Evolutionary conservation across 257 asterid species (phyloP).

Genomic region (Nicotiana obtusifolia): DNA sequence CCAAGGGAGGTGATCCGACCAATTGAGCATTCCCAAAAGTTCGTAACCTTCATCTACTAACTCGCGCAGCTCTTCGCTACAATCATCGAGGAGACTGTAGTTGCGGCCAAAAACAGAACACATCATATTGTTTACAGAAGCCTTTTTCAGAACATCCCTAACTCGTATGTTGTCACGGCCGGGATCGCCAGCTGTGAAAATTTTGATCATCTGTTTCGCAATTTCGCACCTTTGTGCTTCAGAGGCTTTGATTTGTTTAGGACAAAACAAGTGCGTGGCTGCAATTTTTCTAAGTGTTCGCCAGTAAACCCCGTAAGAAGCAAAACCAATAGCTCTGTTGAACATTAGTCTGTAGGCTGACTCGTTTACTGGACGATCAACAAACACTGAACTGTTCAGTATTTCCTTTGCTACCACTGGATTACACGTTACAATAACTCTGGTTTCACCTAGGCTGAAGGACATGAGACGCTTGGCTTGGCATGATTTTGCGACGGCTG

Average conservation of each 20-base stretch:
- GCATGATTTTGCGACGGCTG: constrained; percentile 24
- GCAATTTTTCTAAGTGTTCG: constrained; percentile 61
- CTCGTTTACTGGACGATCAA: constrained; percentile 64
- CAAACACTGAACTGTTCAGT: constrained; percentile 38
- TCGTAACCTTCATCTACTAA: constrained; percentile 66
- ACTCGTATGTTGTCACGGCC: neutral
- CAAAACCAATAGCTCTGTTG: constrained; percentile 68
- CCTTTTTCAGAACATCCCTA: constrained; percentile 36
- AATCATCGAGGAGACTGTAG: constrained; percentile 22
- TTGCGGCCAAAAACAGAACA: constrained; percentile 52
- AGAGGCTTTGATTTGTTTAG: constrained; percentile 42
- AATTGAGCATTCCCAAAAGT: constrained; percentile 53
- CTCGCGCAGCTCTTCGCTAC: constrained; percentile 26
- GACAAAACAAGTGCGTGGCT: constrained; percentile 52
- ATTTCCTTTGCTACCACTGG: constrained; percentile 45
- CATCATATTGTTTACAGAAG: constrained; percentile 48
- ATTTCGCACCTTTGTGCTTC: constrained; percentile 22
- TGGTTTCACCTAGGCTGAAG: constrained; percentile 61
- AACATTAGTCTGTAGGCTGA: constrained; percentile 58
- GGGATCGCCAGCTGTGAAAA: neutral
- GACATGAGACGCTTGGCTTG: constrained; percentile 57
- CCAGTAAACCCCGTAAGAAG: constrained; percentile 68
- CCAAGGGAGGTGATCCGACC: constrained; percentile 63
- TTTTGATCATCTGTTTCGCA: constrained; percentile 5
- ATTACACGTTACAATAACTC: constrained; percentile 52